Base-by-base conservation (phyloP, 2,329 filamentous ascomycete genomes). In the Torrubiella hemipterigena region DNA sequence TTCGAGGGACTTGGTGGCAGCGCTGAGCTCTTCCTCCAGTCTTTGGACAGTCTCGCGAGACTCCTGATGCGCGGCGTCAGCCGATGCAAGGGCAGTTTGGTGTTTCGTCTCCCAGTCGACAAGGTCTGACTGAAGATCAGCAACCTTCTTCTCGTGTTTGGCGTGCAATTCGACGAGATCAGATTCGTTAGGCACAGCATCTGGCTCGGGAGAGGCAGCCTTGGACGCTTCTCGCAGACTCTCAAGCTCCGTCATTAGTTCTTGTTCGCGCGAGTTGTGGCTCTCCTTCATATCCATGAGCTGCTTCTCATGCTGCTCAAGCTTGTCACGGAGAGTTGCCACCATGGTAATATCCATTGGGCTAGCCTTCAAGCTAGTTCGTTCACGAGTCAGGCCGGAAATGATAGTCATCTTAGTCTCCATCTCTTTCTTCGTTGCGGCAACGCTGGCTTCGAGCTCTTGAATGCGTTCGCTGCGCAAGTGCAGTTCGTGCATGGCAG, bases 371-470 rank as follows among this genome's bases (percentile, higher is more conserved):
- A 95, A 69, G 58, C 86, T 95, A 4, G 85, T 89, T 36, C 93
- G 71, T 56, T 98, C 93, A 32, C 91, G 79, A 4, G 91, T 93
- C 40, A 98, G 66, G 6, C 91, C 91, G 18, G 85, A 84, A 44
- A 98, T 96, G 49, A 98, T 87, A 18, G 84, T 83, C 65, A 89
- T 86, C 70, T 98, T 98, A 39, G 73, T 78, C 50, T 98, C 91
- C 80, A 96, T 93, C 55, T 98, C 91, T 61, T 86, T 94, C 63
- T 84, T 91, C 15, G 86, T 74, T 4, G 75, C 77, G 17, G 77
- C 65, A 34, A 95, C 73, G 43, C 94, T 89, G 6, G 77, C 76
- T 54, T 98, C 91, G 11, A 98, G 66, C 45, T 87, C 78, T 48
- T 93, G 83, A 32, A 95, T 87, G 17, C 87, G 77, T 52, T 96